These are phyloP conservation scores for Nitzschia inconspicua DNA, from an alignment of 108 stramenopile species.

Conservation along the genomic window DNA sequence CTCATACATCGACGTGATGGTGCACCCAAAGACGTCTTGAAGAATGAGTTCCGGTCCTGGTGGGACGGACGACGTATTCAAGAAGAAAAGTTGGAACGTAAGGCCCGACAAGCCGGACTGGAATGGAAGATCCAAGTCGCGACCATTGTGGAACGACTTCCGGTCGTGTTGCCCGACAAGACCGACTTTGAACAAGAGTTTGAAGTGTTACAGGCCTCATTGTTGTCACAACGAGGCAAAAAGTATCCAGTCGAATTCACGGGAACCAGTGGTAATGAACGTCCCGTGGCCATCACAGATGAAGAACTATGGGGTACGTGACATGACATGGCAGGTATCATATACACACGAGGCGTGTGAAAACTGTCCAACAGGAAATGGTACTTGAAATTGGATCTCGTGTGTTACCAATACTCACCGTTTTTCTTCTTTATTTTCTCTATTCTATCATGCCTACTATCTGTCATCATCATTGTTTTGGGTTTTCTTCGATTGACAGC, in stretches of 20 bases:
- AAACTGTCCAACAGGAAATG: no score
- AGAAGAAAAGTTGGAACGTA: constrained; percentile 54
- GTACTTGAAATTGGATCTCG: no score
- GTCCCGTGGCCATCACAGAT: constrained; percentile 23
- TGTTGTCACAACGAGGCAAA: constrained; percentile 58
- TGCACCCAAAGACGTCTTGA: constrained; percentile 34
- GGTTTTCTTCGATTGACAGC: constrained; percentile 6
- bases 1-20: constrained; percentile 53
- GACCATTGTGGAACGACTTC: constrained; percentile 69
- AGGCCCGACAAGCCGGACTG: constrained; percentile 59
- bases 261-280: background rate
- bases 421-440: no score
- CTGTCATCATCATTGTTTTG: background rate
- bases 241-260: constrained; percentile 61
- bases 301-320: constrained; percentile 66
- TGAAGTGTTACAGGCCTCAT: constrained; percentile 46
- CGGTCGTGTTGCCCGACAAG: constrained; percentile 66
- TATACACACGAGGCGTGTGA: no score
- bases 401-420: no score
- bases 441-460: no score
- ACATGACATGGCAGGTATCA: constrained; percentile 15
- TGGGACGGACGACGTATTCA: constrained; percentile 46
- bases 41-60: constrained; percentile 56
- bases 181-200: constrained; percentile 67
- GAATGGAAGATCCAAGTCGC: constrained; percentile 77